These are phyloP conservation scores for Xanthoconium purpureum DNA, from an alignment of 768 basidiomycete species.

Conservation along the genomic window DNA sequence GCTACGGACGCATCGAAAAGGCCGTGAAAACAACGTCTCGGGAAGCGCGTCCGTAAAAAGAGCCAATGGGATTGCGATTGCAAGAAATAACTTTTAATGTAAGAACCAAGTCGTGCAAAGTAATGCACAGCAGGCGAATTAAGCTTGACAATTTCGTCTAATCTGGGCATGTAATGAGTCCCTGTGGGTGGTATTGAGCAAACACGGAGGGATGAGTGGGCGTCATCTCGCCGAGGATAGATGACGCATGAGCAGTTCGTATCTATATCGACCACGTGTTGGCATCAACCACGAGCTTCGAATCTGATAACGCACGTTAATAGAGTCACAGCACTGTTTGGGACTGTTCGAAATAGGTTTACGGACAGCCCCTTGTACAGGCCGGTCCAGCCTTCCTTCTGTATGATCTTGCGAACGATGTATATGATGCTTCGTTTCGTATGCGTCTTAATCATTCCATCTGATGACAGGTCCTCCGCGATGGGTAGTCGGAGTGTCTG, in stretches of 20 bases:
- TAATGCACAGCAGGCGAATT: conserved; percentile 13
- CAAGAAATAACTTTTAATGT: conserved; percentile 13
- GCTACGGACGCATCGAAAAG: not conserved
- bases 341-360: conserved; percentile 92
- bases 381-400: conserved; percentile 83
- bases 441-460: conserved; percentile 57
- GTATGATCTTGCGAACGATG: conserved; percentile 68
- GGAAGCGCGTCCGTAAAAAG: not conserved
- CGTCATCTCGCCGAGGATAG: conserved; percentile 20
- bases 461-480: conserved; percentile 54
- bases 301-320: conserved; percentile 38
- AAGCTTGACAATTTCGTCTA: conserved; percentile 17
- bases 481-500: conserved; percentile 80
- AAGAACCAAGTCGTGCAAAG: not conserved
- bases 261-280: conserved; percentile 13
- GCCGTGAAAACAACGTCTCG: not conserved
- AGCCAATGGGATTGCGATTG: conserved; percentile 5
- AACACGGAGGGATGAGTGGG: not conserved
- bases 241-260: conserved; percentile 34
- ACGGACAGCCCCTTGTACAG: conserved; percentile 94
- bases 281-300: conserved; percentile 1
- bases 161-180: conserved; percentile 1
- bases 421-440: conserved; percentile 65
- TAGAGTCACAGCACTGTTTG: conserved; percentile 95
- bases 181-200: conserved; percentile 10